Evolutionary conservation across 371 early-diverging fungal genomes (phyloP).

Genomic region (Mortierella sp.): DNA sequence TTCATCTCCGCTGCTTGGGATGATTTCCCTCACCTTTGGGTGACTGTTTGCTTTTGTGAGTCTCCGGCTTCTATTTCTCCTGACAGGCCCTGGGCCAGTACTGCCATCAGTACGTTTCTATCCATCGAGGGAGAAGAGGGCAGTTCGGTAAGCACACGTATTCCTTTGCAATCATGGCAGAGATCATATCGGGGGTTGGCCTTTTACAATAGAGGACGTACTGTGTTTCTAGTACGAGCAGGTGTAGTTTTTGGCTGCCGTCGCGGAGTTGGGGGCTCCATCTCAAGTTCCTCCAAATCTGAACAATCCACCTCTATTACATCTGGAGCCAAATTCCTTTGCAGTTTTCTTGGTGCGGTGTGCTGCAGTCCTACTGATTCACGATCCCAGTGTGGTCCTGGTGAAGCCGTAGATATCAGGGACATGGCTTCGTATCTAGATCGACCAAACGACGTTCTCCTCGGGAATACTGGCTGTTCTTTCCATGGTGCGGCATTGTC

Average conservation of each 20-base stretch:
- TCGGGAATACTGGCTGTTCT: not conserved
- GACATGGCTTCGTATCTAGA: slow-evolving; percentile 29
- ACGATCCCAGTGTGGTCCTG: slow-evolving; percentile 9
- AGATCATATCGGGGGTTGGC: too few relatives aligned
- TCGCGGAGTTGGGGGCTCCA: not conserved
- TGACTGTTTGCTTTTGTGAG: not conserved
- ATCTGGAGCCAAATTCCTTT: not conserved
- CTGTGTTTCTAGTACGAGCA: too few relatives aligned
- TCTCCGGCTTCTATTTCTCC: not conserved
- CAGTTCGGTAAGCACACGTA: too few relatives aligned
- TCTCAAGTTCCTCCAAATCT: slow-evolving; percentile 23
- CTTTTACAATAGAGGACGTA: too few relatives aligned
- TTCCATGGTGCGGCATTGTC: not conserved
- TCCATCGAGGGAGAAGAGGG: too few relatives aligned
- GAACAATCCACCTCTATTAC: slow-evolving; percentile 24
- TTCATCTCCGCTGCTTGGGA: slow-evolving; percentile 33
- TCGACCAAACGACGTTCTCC: slow-evolving; percentile 1
- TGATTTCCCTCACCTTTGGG: slow-evolving; percentile 13
- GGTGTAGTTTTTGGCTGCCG: too few relatives aligned
- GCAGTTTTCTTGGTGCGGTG: slow-evolving; percentile 20
- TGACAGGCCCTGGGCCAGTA: not conserved
- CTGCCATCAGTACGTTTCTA: slow-evolving; percentile 4
- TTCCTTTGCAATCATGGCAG: too few relatives aligned
- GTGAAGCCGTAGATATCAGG: slow-evolving; percentile 26
- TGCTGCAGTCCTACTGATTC: slow-evolving; percentile 11